These are phyloP conservation scores for Mycena leptocephala DNA, from an alignment of 768 basidiomycete genomes.

Conservation along the genomic window DNA sequence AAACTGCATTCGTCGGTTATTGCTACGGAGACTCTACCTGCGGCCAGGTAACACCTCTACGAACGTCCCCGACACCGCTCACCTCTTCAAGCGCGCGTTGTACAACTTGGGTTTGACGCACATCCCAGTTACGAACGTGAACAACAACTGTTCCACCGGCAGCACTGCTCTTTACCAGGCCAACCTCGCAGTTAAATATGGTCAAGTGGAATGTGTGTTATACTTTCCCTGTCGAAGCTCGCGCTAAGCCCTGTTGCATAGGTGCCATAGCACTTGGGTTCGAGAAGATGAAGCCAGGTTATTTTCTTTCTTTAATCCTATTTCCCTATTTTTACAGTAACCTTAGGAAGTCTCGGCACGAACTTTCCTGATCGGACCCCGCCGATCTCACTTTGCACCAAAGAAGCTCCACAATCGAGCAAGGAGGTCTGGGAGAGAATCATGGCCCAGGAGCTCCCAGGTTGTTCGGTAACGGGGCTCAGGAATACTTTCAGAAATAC, in stretches of 20 bases:
- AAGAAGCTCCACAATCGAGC: conserved; percentile 67
- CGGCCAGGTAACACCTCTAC: conserved; percentile 69
- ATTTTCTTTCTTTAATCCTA: not conserved
- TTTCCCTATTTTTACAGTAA: not conserved
- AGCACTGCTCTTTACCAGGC: conserved; percentile 85
- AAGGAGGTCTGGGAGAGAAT: conserved; percentile 68
- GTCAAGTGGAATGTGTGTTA: conserved; percentile 71
- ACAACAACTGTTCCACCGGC: conserved; percentile 91
- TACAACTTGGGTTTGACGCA: conserved; percentile 89
- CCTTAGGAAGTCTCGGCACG: conserved; percentile 73
- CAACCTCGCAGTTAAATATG: conserved; percentile 79
- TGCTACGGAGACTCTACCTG: conserved; percentile 87
- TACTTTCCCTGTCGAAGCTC: not conserved
- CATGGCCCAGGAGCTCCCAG: conserved; percentile 80
- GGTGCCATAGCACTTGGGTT: conserved; percentile 86
- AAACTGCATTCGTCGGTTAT: conserved; percentile 85
- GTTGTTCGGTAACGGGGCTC: conserved; percentile 82
- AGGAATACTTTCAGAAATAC: conserved; percentile 85
- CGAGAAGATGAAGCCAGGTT: conserved; percentile 81
- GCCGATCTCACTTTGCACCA: conserved; percentile 63
- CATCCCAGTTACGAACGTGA: conserved; percentile 90
- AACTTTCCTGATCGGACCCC: conserved; percentile 72
- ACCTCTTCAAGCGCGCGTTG: conserved; percentile 71
- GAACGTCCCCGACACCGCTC: not conserved
- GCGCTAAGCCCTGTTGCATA: not conserved